Conservation (phyloP, 2,329 filamentous ascomycete genomes). For the Eutypa lata region DNA sequence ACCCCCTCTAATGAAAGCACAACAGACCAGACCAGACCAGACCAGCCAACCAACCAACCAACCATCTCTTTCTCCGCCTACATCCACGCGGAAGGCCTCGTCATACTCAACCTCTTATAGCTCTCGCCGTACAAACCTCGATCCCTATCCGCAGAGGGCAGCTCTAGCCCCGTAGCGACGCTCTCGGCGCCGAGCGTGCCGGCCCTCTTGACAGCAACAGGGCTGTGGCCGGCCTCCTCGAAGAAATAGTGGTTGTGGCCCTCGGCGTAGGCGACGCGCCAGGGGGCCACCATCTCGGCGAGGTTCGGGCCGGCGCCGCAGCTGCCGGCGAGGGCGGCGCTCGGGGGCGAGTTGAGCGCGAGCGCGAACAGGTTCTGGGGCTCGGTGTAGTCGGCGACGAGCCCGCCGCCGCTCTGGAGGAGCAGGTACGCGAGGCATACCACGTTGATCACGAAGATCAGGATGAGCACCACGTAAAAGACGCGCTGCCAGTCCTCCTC, state of each 20-base stretch:
- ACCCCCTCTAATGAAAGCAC: too few species aligned
- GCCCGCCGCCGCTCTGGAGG: constrained; percentile 47
- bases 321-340: constrained; percentile 19
- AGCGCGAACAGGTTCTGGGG: constrained; percentile 72
- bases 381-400: constrained; percentile 77
- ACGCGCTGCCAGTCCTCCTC: constrained; percentile 56
- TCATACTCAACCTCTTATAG: constrained; percentile 21
- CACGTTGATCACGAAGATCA: constrained; percentile 66
- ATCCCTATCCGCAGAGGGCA: constrained; percentile 3
- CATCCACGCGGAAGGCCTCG: constrained; percentile 12
- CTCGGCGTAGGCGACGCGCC: constrained; percentile 20
- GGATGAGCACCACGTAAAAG: constrained; percentile 64
- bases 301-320: constrained; percentile 24
- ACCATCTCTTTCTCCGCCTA: not conserved
- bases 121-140: constrained; percentile 6
- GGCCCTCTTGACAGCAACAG: not conserved
- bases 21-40: too few species aligned
- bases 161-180: constrained; percentile 10
- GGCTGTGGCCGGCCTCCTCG: constrained; percentile 12
- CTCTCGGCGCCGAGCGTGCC: not conserved
- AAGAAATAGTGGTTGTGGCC: constrained; percentile 27
- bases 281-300: constrained; percentile 18
- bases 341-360: constrained; percentile 55
- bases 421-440: constrained; percentile 64
- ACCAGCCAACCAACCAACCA: too few species aligned